Percentiles rank a stretch among this genome's conserved stretches.
Conservation (phyloP, 2,329 filamentous ascomycete species). For the Madurella fahalii region DNA sequence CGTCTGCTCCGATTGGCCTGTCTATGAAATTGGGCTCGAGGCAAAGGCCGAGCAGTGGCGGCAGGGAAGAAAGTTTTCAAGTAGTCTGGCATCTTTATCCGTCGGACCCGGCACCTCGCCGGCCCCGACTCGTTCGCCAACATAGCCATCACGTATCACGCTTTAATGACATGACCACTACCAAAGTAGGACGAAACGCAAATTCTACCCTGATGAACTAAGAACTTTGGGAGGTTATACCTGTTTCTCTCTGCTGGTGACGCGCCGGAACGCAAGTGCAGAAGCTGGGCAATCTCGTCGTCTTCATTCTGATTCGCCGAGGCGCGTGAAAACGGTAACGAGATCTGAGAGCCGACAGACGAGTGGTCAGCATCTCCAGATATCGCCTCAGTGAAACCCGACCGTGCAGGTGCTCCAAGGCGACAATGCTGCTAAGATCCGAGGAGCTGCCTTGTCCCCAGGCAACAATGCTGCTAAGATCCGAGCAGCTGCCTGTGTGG, state of each 20-base stretch:
- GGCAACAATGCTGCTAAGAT: no score
- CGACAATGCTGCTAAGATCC: no score
- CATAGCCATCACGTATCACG: not conserved
- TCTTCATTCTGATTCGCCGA: no score
- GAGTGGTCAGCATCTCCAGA: no score
- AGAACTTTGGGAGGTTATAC: not conserved
- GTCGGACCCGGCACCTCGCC: constrained; percentile 8
- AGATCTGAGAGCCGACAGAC: no score
- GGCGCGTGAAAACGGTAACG: no score
- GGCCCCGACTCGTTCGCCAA: not conserved
- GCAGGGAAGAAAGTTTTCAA: constrained; percentile 16
- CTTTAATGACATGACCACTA: not conserved
- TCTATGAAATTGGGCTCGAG: constrained; percentile 19
- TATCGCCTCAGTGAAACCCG: no score
- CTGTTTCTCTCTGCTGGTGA: not conserved
- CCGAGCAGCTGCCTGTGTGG: no score
- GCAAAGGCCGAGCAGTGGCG: constrained; percentile 13
- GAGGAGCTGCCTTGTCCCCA: no score
- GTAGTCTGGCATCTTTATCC: constrained; percentile 9
- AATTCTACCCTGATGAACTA: not conserved
- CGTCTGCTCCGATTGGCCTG: constrained; percentile 22
- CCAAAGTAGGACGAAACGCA: not conserved
- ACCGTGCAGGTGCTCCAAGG: no score
- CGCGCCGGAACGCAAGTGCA: not conserved
- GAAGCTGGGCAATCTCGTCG: no score